Evolutionary conservation across 495 filamentous ascomycete genomes (phyloP), one percentile per base, ranked within the genome.

Genomic region (Venustampulla echinocandica): DNA sequence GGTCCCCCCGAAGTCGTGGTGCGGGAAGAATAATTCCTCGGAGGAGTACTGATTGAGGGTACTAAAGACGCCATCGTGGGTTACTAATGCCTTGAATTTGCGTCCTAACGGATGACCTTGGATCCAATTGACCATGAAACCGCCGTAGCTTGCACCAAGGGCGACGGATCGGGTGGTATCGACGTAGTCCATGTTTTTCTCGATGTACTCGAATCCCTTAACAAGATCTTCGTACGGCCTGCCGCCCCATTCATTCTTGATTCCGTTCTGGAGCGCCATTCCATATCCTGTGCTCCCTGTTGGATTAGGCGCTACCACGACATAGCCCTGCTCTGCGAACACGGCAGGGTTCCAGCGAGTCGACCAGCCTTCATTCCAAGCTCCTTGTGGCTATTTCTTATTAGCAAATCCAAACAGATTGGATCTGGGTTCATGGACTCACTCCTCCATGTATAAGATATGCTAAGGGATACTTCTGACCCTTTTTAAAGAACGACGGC

Each of bases 261-360:
- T 94, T 0, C 73, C 85, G 60, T 95, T 80, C 9, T 82, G 79
- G 45, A 90, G 80, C 2, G 69, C 69, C 64, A 90, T 87, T 3
- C 89, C 89, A 52, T 93, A 95, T 1, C 85, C 82, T 14, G 87
- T 90, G 50, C 78, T 84, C 9, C 89, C 89, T 0, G 87, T 93
- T 9, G 89, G 89, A 56, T 95, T 94, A 5, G 88, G 87, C n/a
- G 77, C 74, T 17, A 95, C 76, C 9, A 87, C 85, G 10, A 95
- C 79, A 51, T 93, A 95, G 10, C 89, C 90, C 58, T 93, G 86
- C 61, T 95, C 89, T 3, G 90, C 88, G 59, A 90, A 94, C 3
- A 93, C 74, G 5, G 85, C 87, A 0, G 85, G 87, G 51, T 96
- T 96, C 90, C 90, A 95, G 13, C 90, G 71, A 0, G 85, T 94